Percentiles rank a stretch among this genome's conserved stretches.
These are phyloP conservation scores for Mycena filopes DNA, from an alignment of 768 basidiomycete genomes.

Conservation along the genomic window DNA sequence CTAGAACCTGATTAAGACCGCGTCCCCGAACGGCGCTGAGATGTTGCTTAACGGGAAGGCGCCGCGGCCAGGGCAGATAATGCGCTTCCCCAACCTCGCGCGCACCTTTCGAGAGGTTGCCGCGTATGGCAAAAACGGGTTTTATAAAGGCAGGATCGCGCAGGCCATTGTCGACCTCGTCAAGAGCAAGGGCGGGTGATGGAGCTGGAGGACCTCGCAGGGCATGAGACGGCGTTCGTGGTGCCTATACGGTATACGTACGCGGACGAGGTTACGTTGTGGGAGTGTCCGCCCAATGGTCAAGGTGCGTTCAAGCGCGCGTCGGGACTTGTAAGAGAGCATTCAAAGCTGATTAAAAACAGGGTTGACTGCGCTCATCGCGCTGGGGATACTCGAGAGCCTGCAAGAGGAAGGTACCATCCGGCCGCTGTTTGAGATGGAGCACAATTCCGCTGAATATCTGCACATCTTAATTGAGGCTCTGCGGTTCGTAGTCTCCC, in stretches of 20 bases:
- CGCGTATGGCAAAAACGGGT: constrained; percentile 88
- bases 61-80: constrained; percentile 83
- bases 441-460: constrained; percentile 92
- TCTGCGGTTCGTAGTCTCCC: constrained; percentile 63
- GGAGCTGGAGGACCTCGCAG: constrained; percentile 91
- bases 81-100: constrained; percentile 84
- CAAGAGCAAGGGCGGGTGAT: constrained; percentile 91
- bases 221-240: constrained; percentile 81
- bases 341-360: constrained; percentile 5
- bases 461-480: constrained; percentile 89
- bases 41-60: constrained; percentile 89
- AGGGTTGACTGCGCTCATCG: constrained; percentile 92
- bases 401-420: constrained; percentile 81
- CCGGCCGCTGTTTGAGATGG: constrained; percentile 77
- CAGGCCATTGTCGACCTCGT: constrained; percentile 90
- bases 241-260: constrained; percentile 95
- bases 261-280: constrained; percentile 84
- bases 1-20: constrained; percentile 72
- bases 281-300: constrained; percentile 98
- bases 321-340: no score
- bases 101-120: constrained; percentile 85
- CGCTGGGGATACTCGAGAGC: constrained; percentile 91
- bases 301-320: no score
- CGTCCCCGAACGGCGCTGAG: constrained; percentile 86
- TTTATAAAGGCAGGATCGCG: constrained; percentile 92